A percentile compares a stretch with the other conserved stretches of the same genome.
These are phyloP conservation scores for Mercurialis annua DNA, from an alignment of 345 rosid species.

Conservation along the genomic window DNA sequence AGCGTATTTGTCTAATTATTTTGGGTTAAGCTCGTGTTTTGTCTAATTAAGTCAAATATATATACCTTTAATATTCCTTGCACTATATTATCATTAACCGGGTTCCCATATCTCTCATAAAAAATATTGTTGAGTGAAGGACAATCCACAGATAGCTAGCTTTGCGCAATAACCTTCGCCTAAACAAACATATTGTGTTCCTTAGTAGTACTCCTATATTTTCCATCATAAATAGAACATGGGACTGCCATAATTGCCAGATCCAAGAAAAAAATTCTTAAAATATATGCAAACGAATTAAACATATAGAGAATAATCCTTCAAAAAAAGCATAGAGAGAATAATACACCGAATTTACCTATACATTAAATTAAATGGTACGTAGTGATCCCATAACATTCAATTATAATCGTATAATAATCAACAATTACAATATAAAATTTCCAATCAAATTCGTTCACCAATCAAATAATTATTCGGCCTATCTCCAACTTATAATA, in stretches of 20 bases:
- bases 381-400: slow-evolving; percentile 23
- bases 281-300: background rate
- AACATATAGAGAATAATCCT: background rate
- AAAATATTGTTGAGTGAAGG: background rate
- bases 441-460: slow-evolving; percentile 20
- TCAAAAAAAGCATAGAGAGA: too few species aligned
- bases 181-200: background rate
- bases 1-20: too few species aligned
- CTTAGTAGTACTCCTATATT: slow-evolving; percentile 7
- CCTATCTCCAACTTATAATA: background rate
- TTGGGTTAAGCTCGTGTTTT: too few species aligned
- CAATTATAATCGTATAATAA: slow-evolving; percentile 3
- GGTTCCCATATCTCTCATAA: background rate
- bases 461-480: slow-evolving; percentile 15
- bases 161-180: background rate
- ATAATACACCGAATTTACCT: slow-evolving; percentile 1
- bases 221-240: slow-evolving; percentile 11
- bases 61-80: too few species aligned
- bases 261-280: slow-evolving; percentile 32
- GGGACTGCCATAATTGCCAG: slow-evolving; percentile 23
- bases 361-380: slow-evolving; percentile 13
- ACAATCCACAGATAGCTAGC: slow-evolving; percentile 1
- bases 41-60: too few species aligned
- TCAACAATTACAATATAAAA: background rate
- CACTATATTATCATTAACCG: too few species aligned